Evolutionary conservation across 495 filamentous ascomycete genomes (phyloP).

Genomic region (Elasticomyces elasticus): DNA sequence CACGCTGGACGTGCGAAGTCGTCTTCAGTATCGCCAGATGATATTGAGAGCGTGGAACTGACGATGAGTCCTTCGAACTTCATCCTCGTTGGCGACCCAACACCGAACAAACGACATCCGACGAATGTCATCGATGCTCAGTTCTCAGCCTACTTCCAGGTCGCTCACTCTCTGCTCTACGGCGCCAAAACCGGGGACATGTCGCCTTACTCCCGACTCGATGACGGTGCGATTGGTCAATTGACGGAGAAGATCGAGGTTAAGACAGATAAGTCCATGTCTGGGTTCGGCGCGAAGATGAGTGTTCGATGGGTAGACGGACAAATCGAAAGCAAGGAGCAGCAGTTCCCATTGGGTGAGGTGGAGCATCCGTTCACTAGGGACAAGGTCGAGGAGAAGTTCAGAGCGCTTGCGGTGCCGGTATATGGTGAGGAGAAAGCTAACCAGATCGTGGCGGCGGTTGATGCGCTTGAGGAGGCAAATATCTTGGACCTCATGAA

Average conservation of each 20-base stretch:
- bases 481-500: slow-evolving; percentile 9
- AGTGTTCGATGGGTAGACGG: slow-evolving; percentile 18
- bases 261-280: slow-evolving; percentile 9
- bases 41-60: slow-evolving; percentile 13
- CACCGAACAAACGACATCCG: slow-evolving; percentile 25
- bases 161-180: slow-evolving; percentile 18
- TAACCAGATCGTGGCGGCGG: slow-evolving; percentile 8
- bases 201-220: slow-evolving; percentile 17
- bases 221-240: slow-evolving; percentile 12
- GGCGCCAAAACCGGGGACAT: slow-evolving; percentile 20
- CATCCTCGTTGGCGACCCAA: slow-evolving; percentile 22
- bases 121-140: slow-evolving; percentile 24
- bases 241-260: slow-evolving; percentile 20
- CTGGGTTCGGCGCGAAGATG: slow-evolving; percentile 13
- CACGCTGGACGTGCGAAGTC: not conserved
- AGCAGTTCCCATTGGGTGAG: slow-evolving; percentile 24
- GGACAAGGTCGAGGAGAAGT: slow-evolving; percentile 24
- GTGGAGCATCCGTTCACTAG: slow-evolving; percentile 22
- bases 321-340: slow-evolving; percentile 5
- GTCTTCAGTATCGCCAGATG: slow-evolving; percentile 1
- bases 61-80: slow-evolving; percentile 17
- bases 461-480: slow-evolving; percentile 14
- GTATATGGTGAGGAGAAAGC: slow-evolving; percentile 18
- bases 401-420: slow-evolving; percentile 11
- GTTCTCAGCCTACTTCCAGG: slow-evolving; percentile 25